Base-by-base conservation (phyloP, 2,329 filamentous ascomycete species). In the Cladophialophora immunda region DNA sequence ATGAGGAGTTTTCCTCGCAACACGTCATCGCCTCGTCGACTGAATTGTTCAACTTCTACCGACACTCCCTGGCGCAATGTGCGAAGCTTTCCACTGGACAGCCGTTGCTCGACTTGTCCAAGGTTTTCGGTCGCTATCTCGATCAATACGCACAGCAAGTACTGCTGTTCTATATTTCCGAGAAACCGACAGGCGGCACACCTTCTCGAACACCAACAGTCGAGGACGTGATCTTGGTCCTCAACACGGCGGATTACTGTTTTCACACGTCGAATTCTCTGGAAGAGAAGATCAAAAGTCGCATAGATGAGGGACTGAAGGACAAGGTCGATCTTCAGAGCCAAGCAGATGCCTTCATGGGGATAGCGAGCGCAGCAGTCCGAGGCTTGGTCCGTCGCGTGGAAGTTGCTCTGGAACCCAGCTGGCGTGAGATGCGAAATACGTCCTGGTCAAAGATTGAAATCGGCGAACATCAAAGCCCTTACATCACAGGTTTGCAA, bases 171-270 rank as follows among this genome's bases (percentile, higher is more conserved):
- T 90, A 91, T 68, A 82, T 90, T 19, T 86, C 85, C 32, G 87
- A 91, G 79, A 75, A 88, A 77, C 71, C 84, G 72, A 78, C 85
- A 75, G 74, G 85, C 69, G 81, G 84, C 66, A 85, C 83, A 2
- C 85, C 86, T 1, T 86, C 86, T 0, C 80, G 77, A 59, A 72
- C 78, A n/a, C 80, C 81, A 1, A 78, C 78, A 6, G 70, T 95
- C 1, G 89, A 97, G 73, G 91, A 97, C 69, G 87, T 92, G 3
- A 86, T 97, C 15, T 82, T 97, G 3, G 93, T 98, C 0, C 84
- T 99, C 56, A 99, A 99, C 76, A 98, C 95, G 1, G 94, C 95
- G 0, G 95, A 99, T 76, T 99, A 98, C 78, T 99, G 95, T 87
- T 94, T 97, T 76, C 89, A 88, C 29, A 98, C 97, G 32, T 95